phyloP scores from a whole-genome alignment of 2,329 filamentous ascomycete genomes.

The Claviceps digitariae region DNA sequence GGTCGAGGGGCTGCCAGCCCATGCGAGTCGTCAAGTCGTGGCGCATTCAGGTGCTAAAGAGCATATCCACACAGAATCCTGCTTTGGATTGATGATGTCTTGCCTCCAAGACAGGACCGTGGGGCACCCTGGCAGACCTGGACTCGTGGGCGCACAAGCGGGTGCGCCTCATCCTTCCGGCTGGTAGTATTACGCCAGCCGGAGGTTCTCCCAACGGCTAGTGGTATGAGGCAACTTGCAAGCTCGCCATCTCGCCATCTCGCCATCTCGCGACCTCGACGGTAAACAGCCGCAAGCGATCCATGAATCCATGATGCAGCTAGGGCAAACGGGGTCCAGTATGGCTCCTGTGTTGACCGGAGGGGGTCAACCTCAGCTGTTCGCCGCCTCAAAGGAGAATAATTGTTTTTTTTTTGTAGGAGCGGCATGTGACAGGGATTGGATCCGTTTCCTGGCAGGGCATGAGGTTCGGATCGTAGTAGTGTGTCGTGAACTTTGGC shows the following conservation, averaged over 20 bases:
- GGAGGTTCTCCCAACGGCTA: background rate
- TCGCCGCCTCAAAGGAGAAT: background rate
- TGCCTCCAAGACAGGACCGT: slow-evolving; percentile 1
- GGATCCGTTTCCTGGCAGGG: background rate
- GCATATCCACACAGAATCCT: background rate
- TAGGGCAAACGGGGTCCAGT: background rate
- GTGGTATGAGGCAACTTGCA: background rate
- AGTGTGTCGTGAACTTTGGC: background rate
- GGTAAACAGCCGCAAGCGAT: background rate
- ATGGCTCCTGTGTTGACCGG: background rate
- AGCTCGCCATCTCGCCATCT: background rate
- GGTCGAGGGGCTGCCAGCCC: background rate
- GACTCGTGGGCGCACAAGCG: background rate
- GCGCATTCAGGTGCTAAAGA: background rate
- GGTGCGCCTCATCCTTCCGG: slow-evolving; percentile 3
- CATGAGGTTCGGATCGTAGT: background rate
- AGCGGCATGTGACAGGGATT: background rate
- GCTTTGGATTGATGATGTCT: slow-evolving; percentile 3
- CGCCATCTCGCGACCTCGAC: background rate
- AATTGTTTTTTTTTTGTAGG: background rate
- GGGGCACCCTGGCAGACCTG: slow-evolving; percentile 1
- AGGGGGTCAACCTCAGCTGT: background rate
- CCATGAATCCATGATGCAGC: background rate
- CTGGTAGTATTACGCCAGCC: background rate
- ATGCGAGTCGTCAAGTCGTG: background rate